Base-by-base conservation (phyloP, 371 early-diverging fungal species). In the Apophysomyces elegans region DNA sequence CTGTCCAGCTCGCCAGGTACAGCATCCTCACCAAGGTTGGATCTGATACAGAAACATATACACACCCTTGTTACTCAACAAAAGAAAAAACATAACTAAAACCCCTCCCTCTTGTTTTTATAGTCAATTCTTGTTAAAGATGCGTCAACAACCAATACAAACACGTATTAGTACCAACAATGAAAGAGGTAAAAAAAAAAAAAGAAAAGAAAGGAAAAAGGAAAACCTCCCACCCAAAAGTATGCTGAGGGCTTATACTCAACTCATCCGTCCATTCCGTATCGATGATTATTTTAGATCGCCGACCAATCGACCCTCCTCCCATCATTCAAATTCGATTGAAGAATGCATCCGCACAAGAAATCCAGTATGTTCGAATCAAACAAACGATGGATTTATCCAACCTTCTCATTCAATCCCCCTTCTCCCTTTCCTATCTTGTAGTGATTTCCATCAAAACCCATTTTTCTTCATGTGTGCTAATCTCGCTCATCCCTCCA, bases 371-470 rank as follows among this genome's bases (percentile, higher is more conserved):
- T 46, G 62, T 38, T 26, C 3, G 14, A 8, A 56, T 36, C 50
- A 41, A 11, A 5, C 8, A 41, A 41, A 41, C 39, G 3, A 47
- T n/a, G 21, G 7, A 14, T 50, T 54, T 50, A 14, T 36, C 16
- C 38, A 45, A 37, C 46, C n/a, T 46, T 26, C 11, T 12, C 41
- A n/a, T 3, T 47, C 2, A 26, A 44, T 62, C 3, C 43, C 18
- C 16, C 16, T 16, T 8, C 12, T 44, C 61, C 14, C 43, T 14
- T 12, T 9, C 8, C 46, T 3, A 26, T 50, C 5, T 21, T 71
- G 39, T 74, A 91, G 89, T 69, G 74, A 84, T n/a, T 91, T 86
- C 63, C 81, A 91, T 26, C 90, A 83, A 68, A 75, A 71, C 26
- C 73, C 79, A 16, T 73, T 72, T 44, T 75, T 77, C 39, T 79